Evolutionary conservation across 495 filamentous ascomycete species (phyloP), one percentile per base, ranked within the genome.

Genomic region (Massariosphaeria phaeospora): DNA sequence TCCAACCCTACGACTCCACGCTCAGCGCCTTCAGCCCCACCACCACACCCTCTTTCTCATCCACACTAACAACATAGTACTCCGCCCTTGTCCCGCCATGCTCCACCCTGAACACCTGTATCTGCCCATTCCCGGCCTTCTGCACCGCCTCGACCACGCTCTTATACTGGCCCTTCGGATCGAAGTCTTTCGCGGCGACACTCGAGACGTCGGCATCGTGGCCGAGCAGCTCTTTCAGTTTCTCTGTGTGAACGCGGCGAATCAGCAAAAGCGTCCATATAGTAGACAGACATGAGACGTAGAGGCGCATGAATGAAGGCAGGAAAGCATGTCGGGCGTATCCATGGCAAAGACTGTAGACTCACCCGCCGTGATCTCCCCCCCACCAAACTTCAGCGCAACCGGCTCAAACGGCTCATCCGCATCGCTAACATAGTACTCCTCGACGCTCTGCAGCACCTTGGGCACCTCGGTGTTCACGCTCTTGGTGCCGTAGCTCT

Each of bases 341-440:
- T n/a, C n/a, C n/a, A n/a, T n/a, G n/a, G n/a, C n/a, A n/a, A n/a
- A n/a, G n/a, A n/a, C n/a, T n/a, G n/a, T n/a, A 8, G 24, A 60
- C 58, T n/a, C 48, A 72, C 71, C 64, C 47, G 64, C 61, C 38
- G 40, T 48, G 21, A 70, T 42, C 1, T 54, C 54, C 23, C 60
- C 48, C 34, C 79, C 82, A 36, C 75, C 72, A 76, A 77, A 90
- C 53, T 70, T 72, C 59, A 95, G 63, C 44, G 73, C 77, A 3
- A 95, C 88, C 1, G 81, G 79, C 66, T 83, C 83, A 68, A 91
- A 95, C 30, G 84, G 84, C 72, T 91, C 86, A 69, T 95, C 89
- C 5, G 86, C 78, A 52, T 95, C 89, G 48, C 84, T 89, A 3
- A 79, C 67, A 67, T 91, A 94, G 63, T 81, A 84, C 40, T 70